Evolutionary conservation across 805 yeast genomes (phyloP), one percentile per base, ranked within the genome.

Genomic region (Starmera amethionina): DNA sequence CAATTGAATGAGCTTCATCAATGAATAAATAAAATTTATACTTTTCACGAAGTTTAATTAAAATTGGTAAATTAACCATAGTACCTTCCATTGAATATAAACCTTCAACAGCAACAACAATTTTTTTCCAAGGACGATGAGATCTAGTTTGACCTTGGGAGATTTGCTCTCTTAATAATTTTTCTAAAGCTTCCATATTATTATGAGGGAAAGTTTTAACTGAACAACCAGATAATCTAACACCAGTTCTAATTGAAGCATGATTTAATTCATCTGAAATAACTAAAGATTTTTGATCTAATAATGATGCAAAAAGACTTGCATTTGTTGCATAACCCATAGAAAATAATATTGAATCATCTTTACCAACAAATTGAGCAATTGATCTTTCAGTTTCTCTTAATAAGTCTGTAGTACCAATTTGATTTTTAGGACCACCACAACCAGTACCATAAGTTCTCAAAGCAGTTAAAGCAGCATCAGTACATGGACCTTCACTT

Each of bases 301-400:
- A 83, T 39, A 93, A 64, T 3, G 95, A 75, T 27, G 87, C 69
- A 58, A 93, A 90, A 40, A 93, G 68, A 52, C 82, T 79, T 15
- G 96, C 95, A 59, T 93, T 93, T 5, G 98, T 93, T 51, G 95
- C 93, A 59, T 87, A 93, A 42, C 99, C 99, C 84, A 87, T 93
- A 34, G 94, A 82, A 49, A 87, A 83, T 25, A 93, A 63, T 55
- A 88, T 66, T 4, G 96, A 75, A 48, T 84, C 95, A 46, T 89
- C 96, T 58, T 87, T 86, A 22, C 96, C 97, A 22, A 90, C 77
- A 59, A 90, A 93, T 19, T 77, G 69, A 25, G 99, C 95, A 44
- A 88, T 69, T 31, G 80, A 71, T 43, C 58, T 62, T 64, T 93
- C 98, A 42, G 96, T 81, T 45, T 75, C 72, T 31, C 62, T 50